Conservation (phyloP, 768 basidiomycete species). For the Xerocomellus dryophilus region DNA sequence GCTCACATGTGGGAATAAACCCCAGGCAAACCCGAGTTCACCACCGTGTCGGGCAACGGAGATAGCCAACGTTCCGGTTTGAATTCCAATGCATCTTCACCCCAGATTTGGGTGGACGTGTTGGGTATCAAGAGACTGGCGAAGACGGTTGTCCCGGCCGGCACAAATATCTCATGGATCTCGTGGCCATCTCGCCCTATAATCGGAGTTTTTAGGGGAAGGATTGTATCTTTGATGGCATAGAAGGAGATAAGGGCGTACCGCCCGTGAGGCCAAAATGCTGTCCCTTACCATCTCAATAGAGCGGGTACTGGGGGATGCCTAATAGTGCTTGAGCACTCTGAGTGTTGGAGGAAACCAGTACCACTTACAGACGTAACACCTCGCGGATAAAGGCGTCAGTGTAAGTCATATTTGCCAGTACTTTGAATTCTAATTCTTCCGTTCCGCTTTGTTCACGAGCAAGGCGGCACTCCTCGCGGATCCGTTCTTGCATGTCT, state of each 20-base stretch:
- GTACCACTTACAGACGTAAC: neutral
- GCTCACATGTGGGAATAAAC: neutral
- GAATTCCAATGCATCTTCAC: neutral
- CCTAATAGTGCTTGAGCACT: neutral
- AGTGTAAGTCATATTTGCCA: constrained; percentile 1
- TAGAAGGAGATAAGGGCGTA: neutral
- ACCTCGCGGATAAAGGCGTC: neutral
- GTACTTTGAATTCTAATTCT: neutral
- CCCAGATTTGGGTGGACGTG: constrained; percentile 1
- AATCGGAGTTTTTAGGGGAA: neutral
- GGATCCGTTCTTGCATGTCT: constrained; percentile 1
- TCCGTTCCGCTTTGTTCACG: neutral
- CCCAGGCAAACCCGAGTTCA: neutral
- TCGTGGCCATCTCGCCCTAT: neutral
- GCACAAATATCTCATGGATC: neutral
- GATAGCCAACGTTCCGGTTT: neutral
- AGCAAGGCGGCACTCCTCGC: neutral
- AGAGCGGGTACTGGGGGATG: neutral
- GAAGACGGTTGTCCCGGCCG: constrained; percentile 2
- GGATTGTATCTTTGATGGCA: neutral
- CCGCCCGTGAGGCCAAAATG: neutral
- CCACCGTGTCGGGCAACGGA: neutral
- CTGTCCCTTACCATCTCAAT: neutral
- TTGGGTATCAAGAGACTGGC: constrained; percentile 1
- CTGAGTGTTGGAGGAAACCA: too few species aligned